Evolutionary conservation across 257 asterid species (phyloP), one percentile per base, ranked within the genome.

Genomic region (Solanum acaule): DNA sequence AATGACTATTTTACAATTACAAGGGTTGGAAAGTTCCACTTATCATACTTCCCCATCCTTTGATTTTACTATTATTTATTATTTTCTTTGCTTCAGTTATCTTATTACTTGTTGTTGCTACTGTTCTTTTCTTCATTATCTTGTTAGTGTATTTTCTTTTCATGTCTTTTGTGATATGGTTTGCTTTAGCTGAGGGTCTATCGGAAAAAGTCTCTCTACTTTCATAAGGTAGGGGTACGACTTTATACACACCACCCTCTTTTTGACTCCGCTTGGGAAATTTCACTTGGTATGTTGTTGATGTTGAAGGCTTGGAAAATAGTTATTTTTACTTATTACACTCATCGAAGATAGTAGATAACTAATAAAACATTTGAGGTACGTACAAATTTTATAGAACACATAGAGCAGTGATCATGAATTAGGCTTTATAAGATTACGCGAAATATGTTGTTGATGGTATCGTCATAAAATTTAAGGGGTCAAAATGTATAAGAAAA

Each of bases 401-500:
- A 59, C 25, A 20, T 56, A 59, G 25, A 59, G 20, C 20, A 22
- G 12, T 59, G 98, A 91, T 97, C 87, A 96, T 96, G 99, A 97
- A 97, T 91, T 96, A 98, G 85, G 98, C 93, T 67, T 90, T 97
- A 12, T 6, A 27, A 13, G 16, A 27, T 68, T 68, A 68, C 10
- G 8, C 5, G 0, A 6, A 67, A 11, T 25, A 67, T 67, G 18
- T 25, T 31, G 10, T 68, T 25, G 20, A 6, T 18, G 31, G 8
- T 65, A n/a, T 6, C 34, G 3, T 12, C 16, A 8, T n/a, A 65
- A 12, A 70, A 29, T 29, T 29, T 70, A 71, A 79, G 38, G 85
- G 65, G 2, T 79, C 14, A 79, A 42, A 79, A 79, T 78, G 25
- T 18, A 42, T 9, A 27, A 18, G 9, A 42, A 8, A 78, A 42